Conservation (phyloP, 345 rosid genomes). For the Brassica cretica region DNA sequence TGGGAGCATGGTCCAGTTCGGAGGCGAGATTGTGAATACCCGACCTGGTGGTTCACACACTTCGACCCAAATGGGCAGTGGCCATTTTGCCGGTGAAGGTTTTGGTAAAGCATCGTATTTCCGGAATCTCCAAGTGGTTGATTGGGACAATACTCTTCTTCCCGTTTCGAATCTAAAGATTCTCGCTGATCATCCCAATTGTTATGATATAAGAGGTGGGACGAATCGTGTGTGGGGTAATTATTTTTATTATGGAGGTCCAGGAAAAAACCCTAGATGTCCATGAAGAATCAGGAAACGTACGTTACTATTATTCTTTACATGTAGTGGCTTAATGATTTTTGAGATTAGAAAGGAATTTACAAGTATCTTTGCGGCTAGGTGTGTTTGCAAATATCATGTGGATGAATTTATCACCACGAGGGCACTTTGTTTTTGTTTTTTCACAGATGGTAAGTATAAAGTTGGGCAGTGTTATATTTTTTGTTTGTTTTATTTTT, state of each 20-base stretch:
- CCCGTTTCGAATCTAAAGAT: slow-evolving; percentile 71
- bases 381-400: slow-evolving; percentile 12
- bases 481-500: neutral
- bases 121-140: slow-evolving; percentile 80
- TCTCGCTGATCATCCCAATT: slow-evolving; percentile 81
- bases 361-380: slow-evolving; percentile 18
- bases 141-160: slow-evolving; percentile 85
- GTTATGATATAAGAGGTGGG: slow-evolving; percentile 89
- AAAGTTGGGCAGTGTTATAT: slow-evolving; percentile 15
- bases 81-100: slow-evolving; percentile 91
- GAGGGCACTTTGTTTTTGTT: neutral
- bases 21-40: slow-evolving; percentile 87
- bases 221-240: slow-evolving; percentile 85
- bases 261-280: slow-evolving; percentile 70
- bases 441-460: slow-evolving; percentile 9
- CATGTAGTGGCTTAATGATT: slow-evolving; percentile 17
- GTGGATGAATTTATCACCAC: slow-evolving; percentile 3
- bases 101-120: slow-evolving; percentile 92
- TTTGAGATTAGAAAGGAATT: slow-evolving; percentile 22
- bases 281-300: slow-evolving; percentile 26
- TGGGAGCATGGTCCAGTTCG: slow-evolving; percentile 95
- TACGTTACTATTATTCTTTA: slow-evolving; percentile 15
- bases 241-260: slow-evolving; percentile 95
- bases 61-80: slow-evolving; percentile 93
- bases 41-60: slow-evolving; percentile 80